A percentile compares a stretch with the other conserved stretches of the same genome.
Evolutionary conservation across 2,329 filamentous ascomycete genomes (phyloP).

Genomic region (Penicillium olsonii): DNA sequence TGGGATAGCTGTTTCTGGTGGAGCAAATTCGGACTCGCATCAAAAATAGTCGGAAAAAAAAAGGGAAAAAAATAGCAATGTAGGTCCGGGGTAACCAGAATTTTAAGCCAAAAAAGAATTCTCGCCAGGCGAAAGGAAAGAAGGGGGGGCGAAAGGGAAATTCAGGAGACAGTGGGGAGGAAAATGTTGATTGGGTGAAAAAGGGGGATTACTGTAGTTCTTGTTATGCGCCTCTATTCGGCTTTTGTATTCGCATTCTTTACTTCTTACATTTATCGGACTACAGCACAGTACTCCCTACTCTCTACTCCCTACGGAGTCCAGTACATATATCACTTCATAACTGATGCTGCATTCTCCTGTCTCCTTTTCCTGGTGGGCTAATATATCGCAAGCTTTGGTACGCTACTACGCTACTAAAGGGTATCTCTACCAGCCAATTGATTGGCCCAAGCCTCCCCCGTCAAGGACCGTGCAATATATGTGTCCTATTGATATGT

Average conservation of each 20-base stretch:
- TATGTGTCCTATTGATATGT: neutral
- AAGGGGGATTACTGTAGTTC: slow-evolving; percentile 7
- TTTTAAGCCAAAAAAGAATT: neutral
- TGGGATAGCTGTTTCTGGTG: slow-evolving; percentile 1
- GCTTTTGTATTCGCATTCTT: neutral
- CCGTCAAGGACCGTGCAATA: slow-evolving; percentile 6
- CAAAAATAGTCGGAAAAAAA: slow-evolving; percentile 1
- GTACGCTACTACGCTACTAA: slow-evolving; percentile 26
- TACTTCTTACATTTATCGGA: neutral
- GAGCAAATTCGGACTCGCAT: neutral
- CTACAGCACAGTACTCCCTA: too few relatives aligned
- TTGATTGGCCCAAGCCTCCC: slow-evolving; percentile 16
- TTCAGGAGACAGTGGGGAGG: slow-evolving; percentile 15
- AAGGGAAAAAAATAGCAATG: neutral
- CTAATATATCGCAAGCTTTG: slow-evolving; percentile 17
- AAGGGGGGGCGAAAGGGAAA: slow-evolving; percentile 15
- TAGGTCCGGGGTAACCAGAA: slow-evolving; percentile 6
- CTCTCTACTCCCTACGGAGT: neutral
- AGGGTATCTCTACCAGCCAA: neutral
- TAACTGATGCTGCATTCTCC: neutral
- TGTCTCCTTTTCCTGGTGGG: neutral
- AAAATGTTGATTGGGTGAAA: slow-evolving; percentile 10
- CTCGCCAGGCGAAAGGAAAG: slow-evolving; percentile 5
- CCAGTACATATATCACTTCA: too few relatives aligned
- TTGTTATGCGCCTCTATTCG: neutral